Conservation (phyloP, 495 filamentous ascomycete species). For the Durotheca rogersii region DNA sequence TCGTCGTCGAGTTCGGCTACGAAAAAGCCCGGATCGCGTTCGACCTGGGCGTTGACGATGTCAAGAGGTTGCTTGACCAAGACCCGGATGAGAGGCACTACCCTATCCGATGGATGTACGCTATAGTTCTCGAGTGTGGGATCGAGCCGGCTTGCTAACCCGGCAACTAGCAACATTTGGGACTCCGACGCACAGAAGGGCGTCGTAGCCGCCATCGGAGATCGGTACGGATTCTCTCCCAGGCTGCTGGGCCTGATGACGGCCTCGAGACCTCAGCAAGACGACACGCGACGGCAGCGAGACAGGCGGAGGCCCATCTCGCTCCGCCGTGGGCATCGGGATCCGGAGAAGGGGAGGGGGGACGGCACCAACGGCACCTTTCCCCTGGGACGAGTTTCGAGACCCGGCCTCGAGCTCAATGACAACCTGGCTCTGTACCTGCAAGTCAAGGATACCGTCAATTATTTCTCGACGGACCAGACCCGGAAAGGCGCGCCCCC, state of each 20-base stretch:
- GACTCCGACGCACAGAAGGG: conserved; percentile 60
- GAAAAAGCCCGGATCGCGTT: conserved; percentile 62
- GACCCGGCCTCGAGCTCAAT: conserved; percentile 14
- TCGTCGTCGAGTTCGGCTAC: conserved; percentile 71
- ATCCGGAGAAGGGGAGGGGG: conserved; percentile 28
- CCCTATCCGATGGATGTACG: conserved; percentile 68
- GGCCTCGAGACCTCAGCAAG: conserved; percentile 9
- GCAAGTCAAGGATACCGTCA: conserved; percentile 39
- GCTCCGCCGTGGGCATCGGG: conserved; percentile 14
- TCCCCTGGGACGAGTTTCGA: conserved; percentile 3
- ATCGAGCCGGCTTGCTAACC: conserved; percentile 14
- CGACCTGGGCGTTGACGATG: conserved; percentile 51
- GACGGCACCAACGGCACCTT: conserved; percentile 9
- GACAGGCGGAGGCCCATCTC: conserved; percentile 9
- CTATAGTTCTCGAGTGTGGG: not conserved
- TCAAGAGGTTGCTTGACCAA: conserved; percentile 42
- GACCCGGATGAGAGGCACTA: conserved; percentile 15
- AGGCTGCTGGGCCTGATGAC: conserved; percentile 65
- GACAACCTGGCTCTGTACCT: conserved; percentile 31
- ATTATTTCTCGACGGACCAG: conserved; percentile 46
- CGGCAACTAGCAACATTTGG: conserved; percentile 64
- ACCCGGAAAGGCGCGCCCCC: conserved; percentile 31
- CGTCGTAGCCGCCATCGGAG: conserved; percentile 52
- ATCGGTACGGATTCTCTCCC: conserved; percentile 66
- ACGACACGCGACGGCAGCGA: conserved; percentile 15